Conservation (phyloP, 305 asterid genomes). For the Striga hermonthica region DNA sequence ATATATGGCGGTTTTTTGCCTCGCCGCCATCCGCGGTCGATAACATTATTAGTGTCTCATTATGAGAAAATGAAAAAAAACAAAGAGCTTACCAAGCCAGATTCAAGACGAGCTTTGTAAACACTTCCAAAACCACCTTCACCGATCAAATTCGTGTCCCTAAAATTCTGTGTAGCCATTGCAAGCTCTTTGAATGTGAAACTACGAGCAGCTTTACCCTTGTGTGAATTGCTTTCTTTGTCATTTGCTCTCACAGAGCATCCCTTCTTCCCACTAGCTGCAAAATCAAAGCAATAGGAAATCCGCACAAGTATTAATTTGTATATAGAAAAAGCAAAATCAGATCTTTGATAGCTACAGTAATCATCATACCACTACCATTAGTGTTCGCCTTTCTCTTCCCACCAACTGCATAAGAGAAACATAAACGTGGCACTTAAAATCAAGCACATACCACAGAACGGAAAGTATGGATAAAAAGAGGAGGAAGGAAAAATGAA, state of each 20-base stretch:
- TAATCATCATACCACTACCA: constrained; percentile 43
- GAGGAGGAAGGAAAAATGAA: constrained; percentile 13
- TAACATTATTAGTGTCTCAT: too few species aligned
- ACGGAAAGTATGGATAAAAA: neutral
- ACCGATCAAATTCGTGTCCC: constrained; percentile 74
- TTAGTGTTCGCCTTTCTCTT: constrained; percentile 41
- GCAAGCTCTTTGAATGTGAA: constrained; percentile 86
- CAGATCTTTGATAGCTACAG: constrained; percentile 5
- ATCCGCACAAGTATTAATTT: neutral
- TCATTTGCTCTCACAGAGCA: constrained; percentile 36
- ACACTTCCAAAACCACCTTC: constrained; percentile 96
- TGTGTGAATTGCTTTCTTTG: constrained; percentile 38
- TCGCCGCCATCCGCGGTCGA: too few species aligned
- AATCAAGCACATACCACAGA: constrained; percentile 14
- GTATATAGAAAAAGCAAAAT: neutral
- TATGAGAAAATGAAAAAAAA: constrained; percentile 13
- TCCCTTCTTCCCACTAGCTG: constrained; percentile 45
- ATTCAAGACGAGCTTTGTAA: constrained; percentile 69
- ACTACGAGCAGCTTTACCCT: constrained; percentile 58
- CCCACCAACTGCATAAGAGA: constrained; percentile 39
- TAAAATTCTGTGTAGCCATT: constrained; percentile 67
- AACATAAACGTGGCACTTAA: too few species aligned
- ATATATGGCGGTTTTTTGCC: too few species aligned
- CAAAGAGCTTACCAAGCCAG: constrained; percentile 50
- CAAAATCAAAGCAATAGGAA: constrained; percentile 25